Evolutionary conservation across 805 yeast species (phyloP), one percentile per base, ranked within the genome.

Genomic region (Metschnikowia drakensbergensis): DNA sequence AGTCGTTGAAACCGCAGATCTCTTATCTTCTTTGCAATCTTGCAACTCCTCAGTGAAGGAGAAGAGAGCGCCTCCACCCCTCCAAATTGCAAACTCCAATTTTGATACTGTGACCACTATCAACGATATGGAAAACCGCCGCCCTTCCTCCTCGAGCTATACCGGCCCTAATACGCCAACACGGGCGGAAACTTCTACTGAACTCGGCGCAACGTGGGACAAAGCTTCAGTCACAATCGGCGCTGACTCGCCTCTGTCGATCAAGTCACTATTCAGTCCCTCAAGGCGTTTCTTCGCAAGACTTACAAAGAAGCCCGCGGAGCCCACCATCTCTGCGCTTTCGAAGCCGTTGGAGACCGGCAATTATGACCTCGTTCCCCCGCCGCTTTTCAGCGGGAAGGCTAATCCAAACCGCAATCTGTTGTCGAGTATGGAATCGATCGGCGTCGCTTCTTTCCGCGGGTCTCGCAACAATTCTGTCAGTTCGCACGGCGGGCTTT

Each of bases 211-310:
- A 11, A 31, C 30, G n/a, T 31, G 43, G 36, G 43, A 40, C 28
- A 8, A 40, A 8, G n/a, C 36, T 30, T 31, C 60, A 2, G 66
- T 69, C 9, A 64, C 69, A 3, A 68, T 72, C 31, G 76, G 76
- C 5, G 73, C 72, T 22, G 61, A 64, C 25, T 67, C 74, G 36
- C 75, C 74, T 8, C 61, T 64, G 49, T 58, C 67, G 37, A 37
- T 60, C 37, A 58, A 57, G 30, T 58, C 68, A 5, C 54, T 68
- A 26, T 71, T 69, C 54, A 70, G 75, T 54, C 77, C 77, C 8
- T 65, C 74, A 1, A 49, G 63, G 42, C 57, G 73, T 30, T 71
- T 67, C 39, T 68, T 70, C 53, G 52, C 66, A 3, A 54, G 65
- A 29, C 58, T 64, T 44, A 65, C 62, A 43, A 52, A 48, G 40